Base-by-base conservation (phyloP, 2,329 filamentous ascomycete genomes). In the Coccinonectria pachysandricola region DNA sequence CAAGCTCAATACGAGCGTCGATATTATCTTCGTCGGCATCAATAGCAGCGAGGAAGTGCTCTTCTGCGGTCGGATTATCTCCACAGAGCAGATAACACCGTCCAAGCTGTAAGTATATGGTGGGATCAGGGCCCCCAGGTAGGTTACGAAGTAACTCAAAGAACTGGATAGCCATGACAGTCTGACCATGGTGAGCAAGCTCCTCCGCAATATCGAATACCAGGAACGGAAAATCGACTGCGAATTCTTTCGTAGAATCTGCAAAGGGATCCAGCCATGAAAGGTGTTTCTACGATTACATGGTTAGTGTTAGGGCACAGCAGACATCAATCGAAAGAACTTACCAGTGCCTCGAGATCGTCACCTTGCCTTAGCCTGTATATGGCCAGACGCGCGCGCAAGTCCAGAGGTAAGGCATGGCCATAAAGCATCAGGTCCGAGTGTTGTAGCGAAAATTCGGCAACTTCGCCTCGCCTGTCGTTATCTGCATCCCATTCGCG, bases 401-500 rank as follows among this genome's bases (percentile, higher is more conserved):
- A 62, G 40, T 95, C 86, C 5, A 87, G 53, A 1, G 87, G 88
- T 19, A 95, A 60, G 2, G 76, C 74, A 19, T 67, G 53, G 0
- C 84, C 86, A 50, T 94, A 94, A 1, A 67, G 59, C 5, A 65
- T 60, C 4, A 56, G 46, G 2, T 67, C 60, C 47, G 72, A 73
- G 22, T 54, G 55, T 3, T 57, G 65, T 4, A 65, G 59, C 7
- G 64, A 54, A 48, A 80, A 94, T 2, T 68, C 68, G 3, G 68
- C 53, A 5, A 82, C 66, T 31, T 66, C 54, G 2, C 61, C 52
- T 31, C 87, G 75, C 34, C 91, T 77, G 12, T 68, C 63, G 45
- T 85, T 73, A 22, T 77, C 68, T 5, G 70, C 56, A 50, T 98
- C 91, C 74, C 86, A 98, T 56, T 98, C 91, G 30, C 86, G 70